These are phyloP conservation scores for Penicillium ochrochloron DNA, from an alignment of 495 filamentous ascomycete species.

Conservation along the genomic window DNA sequence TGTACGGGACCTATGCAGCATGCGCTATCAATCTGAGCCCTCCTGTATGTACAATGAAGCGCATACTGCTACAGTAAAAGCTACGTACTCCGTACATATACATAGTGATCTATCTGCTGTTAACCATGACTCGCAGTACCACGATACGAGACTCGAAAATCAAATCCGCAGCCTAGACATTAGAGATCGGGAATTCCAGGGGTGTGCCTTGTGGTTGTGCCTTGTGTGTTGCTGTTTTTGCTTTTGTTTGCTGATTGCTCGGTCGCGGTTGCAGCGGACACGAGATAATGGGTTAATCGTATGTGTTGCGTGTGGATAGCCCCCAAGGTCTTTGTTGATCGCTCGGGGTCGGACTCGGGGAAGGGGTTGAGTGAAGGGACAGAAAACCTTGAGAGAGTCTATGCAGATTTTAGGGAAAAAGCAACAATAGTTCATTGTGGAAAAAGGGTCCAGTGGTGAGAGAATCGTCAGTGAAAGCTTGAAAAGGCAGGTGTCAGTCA, in stretches of 20 bases:
- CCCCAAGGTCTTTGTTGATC: not conserved
- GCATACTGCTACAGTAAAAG: not conserved
- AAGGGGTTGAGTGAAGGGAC: not conserved
- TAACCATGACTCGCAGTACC: slow-evolving; percentile 9
- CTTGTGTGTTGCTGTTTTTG: not conserved
- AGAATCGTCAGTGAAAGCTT: slow-evolving; percentile 6
- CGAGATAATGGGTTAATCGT: slow-evolving; percentile 23
- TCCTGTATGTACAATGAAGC: not conserved
- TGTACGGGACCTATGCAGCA: not conserved
- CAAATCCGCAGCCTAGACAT: slow-evolving; percentile 4
- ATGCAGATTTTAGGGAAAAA: not conserved
- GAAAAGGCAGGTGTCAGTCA: not conserved
- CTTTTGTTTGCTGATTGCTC: slow-evolving; percentile 12
- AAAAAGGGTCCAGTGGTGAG: not conserved
- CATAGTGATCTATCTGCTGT: slow-evolving; percentile 5
- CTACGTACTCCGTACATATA: not conserved
- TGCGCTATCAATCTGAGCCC: not conserved
- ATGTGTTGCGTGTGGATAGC: not conserved
- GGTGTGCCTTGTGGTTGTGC: not conserved
- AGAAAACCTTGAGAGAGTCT: not conserved
- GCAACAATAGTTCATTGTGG: not conserved
- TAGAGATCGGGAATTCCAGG: not conserved
- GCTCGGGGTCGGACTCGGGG: not conserved
- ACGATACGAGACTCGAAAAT: not conserved
- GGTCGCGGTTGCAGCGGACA: slow-evolving; percentile 35